A percentile compares a stretch with the other conserved stretches of the same genome.
Conservation (phyloP, 129 eudicot genomes). For the Arctium lappa region DNA sequence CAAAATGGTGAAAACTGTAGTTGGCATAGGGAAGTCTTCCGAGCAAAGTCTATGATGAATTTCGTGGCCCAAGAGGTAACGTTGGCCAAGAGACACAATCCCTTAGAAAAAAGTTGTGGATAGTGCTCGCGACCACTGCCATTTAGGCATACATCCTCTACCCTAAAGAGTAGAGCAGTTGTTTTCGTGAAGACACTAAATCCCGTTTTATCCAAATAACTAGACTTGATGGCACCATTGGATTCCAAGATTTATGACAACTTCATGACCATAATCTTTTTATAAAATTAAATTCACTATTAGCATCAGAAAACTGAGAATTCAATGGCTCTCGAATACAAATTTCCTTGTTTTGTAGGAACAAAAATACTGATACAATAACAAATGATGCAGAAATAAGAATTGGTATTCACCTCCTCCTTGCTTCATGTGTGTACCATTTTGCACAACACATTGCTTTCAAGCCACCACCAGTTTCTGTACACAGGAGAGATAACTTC, state of each 20-base stretch:
- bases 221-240: not conserved
- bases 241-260: not conserved
- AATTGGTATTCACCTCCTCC: slow-evolving; percentile 15
- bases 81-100: no score
- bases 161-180: no score
- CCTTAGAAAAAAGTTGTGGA: no score
- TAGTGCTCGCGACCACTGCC: no score
- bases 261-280: not conserved
- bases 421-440: slow-evolving; percentile 25
- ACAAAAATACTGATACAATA: slow-evolving; percentile 20
- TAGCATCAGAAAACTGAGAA: slow-evolving; percentile 14
- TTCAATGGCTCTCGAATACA: slow-evolving; percentile 19
- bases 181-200: no score
- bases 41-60: no score
- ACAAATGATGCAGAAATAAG: slow-evolving; percentile 32
- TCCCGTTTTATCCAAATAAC: not conserved
- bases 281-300: slow-evolving; percentile 24
- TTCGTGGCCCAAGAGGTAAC: no score
- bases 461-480: slow-evolving; percentile 27
- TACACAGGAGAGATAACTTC: slow-evolving; percentile 2
- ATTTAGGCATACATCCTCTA: no score
- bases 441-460: slow-evolving; percentile 14
- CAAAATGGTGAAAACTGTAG: no score
- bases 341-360: not conserved
- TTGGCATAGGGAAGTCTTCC: no score